phyloP scores from a whole-genome alignment of 2,329 filamentous ascomycete genomes.

The Colletotrichum agaves region DNA sequence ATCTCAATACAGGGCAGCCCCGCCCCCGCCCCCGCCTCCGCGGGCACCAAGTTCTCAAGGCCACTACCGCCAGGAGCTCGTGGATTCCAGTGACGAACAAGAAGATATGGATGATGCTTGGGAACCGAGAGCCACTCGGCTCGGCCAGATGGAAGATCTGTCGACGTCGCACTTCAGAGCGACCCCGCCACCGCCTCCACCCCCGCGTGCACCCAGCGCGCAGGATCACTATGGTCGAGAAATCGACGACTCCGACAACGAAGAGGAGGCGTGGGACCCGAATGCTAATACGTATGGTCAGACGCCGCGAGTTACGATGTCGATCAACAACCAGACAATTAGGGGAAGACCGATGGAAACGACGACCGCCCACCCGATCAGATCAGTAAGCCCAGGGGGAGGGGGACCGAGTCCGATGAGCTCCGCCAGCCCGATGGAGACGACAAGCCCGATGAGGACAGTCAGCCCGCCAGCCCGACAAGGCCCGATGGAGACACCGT shows the following conservation, averaged over 20 bases:
- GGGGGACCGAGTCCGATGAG: constrained; percentile 9
- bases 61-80: constrained; percentile 8
- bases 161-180: constrained; percentile 26
- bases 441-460: neutral
- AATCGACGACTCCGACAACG: constrained; percentile 25
- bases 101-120: constrained; percentile 24
- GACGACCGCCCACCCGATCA: constrained; percentile 1
- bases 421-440: neutral
- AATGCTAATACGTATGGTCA: constrained; percentile 33
- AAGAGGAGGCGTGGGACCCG: constrained; percentile 24
- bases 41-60: constrained; percentile 18
- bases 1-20: constrained; percentile 29
- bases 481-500: constrained; percentile 4
- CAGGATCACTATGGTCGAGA: constrained; percentile 21
- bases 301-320: constrained; percentile 19
- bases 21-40: constrained; percentile 21
- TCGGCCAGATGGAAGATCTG: constrained; percentile 24
- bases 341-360: constrained; percentile 1
- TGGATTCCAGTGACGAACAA: constrained; percentile 18
- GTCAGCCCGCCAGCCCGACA: neutral
- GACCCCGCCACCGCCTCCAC: constrained; percentile 20
- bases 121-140: constrained; percentile 26
- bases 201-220: constrained; percentile 9
- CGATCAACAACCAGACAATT: constrained; percentile 4
- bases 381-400: constrained; percentile 3